Conservation (phyloP, 371 early-diverging fungal genomes). For the Blakeslea trispora region DNA sequence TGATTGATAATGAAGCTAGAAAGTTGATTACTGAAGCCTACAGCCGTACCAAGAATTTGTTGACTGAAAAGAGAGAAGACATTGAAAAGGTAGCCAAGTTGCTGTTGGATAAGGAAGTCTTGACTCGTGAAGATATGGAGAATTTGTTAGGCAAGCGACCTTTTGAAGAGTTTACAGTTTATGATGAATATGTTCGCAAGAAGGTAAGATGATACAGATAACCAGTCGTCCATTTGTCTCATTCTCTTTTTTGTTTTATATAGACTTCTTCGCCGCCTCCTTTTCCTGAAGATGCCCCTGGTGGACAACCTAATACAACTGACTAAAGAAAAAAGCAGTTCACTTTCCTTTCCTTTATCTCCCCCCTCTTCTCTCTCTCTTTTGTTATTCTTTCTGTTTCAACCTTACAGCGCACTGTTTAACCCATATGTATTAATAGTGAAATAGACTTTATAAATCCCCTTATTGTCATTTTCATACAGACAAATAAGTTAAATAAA, state of each 20-base stretch:
- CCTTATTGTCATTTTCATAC: background rate
- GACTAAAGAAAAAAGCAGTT: background rate
- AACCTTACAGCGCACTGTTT: no score
- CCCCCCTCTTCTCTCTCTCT: no score
- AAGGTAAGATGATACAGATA: conserved; percentile 26
- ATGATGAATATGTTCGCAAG: conserved; percentile 64
- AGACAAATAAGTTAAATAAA: background rate
- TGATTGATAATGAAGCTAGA: conserved; percentile 96
- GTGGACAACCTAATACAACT: conserved; percentile 1
- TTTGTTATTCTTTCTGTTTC: no score
- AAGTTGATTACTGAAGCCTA: conserved; percentile 82
- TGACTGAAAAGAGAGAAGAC: conserved; percentile 79
- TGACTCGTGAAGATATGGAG: conserved; percentile 95
- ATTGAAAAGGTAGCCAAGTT: conserved; percentile 94
- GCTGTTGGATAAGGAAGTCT: conserved; percentile 94
- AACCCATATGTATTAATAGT: background rate
- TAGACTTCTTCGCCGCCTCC: conserved; percentile 40
- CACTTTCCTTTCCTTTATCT: background rate
- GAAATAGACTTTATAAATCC: background rate
- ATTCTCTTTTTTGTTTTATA: background rate
- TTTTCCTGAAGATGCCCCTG: conserved; percentile 40
- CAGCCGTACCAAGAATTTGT: conserved; percentile 73
- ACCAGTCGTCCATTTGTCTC: no score
- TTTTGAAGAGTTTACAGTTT: conserved; percentile 76
- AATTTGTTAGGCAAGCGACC: conserved; percentile 87